Evolutionary conservation across 768 basidiomycete species (phyloP).

Genomic region (Trametes coccinea): DNA sequence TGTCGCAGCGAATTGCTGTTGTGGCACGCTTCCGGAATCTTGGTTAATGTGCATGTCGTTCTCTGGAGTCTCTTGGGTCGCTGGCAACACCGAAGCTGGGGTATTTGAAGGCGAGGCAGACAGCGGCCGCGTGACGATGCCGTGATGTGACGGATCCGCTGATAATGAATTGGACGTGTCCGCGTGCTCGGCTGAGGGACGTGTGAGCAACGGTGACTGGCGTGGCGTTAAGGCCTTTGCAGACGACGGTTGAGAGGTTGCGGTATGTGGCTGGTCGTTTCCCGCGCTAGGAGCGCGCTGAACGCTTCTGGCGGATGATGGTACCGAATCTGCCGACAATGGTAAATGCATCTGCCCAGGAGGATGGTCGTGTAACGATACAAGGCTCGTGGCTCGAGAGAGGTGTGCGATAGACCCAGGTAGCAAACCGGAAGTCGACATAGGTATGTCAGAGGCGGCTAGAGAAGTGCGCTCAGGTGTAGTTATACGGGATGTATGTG

Average conservation of each 20-base stretch:
- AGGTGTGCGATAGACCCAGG: background rate
- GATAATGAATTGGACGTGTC: background rate
- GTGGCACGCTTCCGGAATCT: background rate
- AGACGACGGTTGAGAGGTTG: background rate
- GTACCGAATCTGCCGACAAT: background rate
- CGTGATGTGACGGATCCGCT: constrained; percentile 8
- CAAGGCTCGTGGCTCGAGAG: no score
- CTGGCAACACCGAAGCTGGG: background rate
- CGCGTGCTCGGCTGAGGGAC: background rate
- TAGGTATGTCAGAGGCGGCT: background rate
- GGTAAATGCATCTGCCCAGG: no score
- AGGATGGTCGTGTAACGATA: no score
- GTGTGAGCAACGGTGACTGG: background rate
- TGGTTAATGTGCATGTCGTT: background rate
- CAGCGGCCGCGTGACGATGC: background rate
- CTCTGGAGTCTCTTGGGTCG: background rate
- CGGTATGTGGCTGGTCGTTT: background rate
- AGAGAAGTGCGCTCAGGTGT: background rate
- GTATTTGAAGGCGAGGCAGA: background rate
- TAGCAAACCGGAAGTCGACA: background rate
- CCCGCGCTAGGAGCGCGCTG: background rate
- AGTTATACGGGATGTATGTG: background rate
- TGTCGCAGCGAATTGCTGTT: background rate
- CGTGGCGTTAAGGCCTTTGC: background rate
- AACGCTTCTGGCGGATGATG: background rate